A percentile compares a stretch with the other conserved stretches of the same genome.
phyloP scores from a whole-genome alignment of 805 yeast species.

The Saccharomycopsis microspora region DNA sequence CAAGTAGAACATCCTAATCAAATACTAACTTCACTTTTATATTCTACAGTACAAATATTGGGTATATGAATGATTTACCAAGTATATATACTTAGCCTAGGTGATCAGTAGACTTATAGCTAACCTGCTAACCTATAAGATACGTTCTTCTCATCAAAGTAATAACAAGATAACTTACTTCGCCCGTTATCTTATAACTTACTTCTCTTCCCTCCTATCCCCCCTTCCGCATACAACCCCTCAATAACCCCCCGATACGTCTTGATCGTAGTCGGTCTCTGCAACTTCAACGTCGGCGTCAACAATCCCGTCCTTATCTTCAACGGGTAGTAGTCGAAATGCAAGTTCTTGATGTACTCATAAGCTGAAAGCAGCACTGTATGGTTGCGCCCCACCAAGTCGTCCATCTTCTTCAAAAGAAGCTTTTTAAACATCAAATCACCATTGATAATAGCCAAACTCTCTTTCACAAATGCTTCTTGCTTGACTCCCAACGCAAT shows the following conservation, averaged over 20 bases:
- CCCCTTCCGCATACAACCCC: conserved; percentile 32
- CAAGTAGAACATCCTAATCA: too few species aligned
- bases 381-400: conserved; percentile 1
- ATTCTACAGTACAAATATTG: too few species aligned
- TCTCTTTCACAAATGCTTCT: neutral
- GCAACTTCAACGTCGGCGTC: conserved; percentile 57
- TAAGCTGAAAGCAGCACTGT: conserved; percentile 36
- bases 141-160: too few species aligned
- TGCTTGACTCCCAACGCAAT: conserved; percentile 2
- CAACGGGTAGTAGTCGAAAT: conserved; percentile 45
- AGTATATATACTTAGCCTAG: too few species aligned
- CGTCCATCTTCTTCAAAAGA: conserved; percentile 6
- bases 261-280: conserved; percentile 37
- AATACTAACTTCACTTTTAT: too few species aligned
- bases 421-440: neutral
- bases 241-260: conserved; percentile 30
- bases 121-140: too few species aligned
- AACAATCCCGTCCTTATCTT: conserved; percentile 45
- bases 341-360: conserved; percentile 47
- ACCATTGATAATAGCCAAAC: neutral
- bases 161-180: too few species aligned
- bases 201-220: neutral
- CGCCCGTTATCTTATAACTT: too few species aligned
- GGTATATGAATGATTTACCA: too few species aligned
- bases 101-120: too few species aligned